phyloP scores from a whole-genome alignment of 331 rosid genomes.

The Acacia concinna region DNA sequence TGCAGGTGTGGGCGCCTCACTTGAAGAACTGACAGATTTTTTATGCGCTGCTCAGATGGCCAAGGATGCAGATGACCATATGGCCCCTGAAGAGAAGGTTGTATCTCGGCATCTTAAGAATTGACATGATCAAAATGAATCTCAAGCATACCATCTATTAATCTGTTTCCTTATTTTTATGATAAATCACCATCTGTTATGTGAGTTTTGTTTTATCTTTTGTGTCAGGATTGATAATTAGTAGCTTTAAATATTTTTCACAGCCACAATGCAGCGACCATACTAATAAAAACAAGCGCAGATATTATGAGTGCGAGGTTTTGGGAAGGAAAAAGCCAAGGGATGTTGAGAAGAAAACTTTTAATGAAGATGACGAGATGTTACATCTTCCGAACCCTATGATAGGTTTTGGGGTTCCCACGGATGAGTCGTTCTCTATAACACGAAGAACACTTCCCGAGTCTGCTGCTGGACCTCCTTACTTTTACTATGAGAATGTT shows the following conservation, averaged over 20 bases:
- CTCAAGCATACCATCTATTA: conserved; percentile 12
- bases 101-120: conserved; percentile 14
- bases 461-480: conserved; percentile 81
- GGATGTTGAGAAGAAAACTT: conserved; percentile 37
- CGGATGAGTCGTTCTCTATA: conserved; percentile 47
- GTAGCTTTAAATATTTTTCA: conserved; percentile 34
- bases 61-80: conserved; percentile 59
- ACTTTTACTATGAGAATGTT: conserved; percentile 89
- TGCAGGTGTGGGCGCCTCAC: conserved; percentile 61
- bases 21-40: conserved; percentile 74
- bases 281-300: conserved; percentile 54
- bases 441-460: conserved; percentile 59
- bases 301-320: conserved; percentile 48
- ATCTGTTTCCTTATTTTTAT: neutral
- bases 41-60: conserved; percentile 78
- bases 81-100: conserved; percentile 64
- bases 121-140: conserved; percentile 18
- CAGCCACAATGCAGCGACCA: conserved; percentile 51
- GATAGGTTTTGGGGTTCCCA: conserved; percentile 89
- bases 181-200: neutral
- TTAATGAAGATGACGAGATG: conserved; percentile 63
- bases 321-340: conserved; percentile 57
- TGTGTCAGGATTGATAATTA: conserved; percentile 6
- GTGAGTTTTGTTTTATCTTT: neutral
- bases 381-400: conserved; percentile 81